phyloP scores from a whole-genome alignment of 2,329 filamentous ascomycete genomes.

The Xylariaceae sp. region DNA sequence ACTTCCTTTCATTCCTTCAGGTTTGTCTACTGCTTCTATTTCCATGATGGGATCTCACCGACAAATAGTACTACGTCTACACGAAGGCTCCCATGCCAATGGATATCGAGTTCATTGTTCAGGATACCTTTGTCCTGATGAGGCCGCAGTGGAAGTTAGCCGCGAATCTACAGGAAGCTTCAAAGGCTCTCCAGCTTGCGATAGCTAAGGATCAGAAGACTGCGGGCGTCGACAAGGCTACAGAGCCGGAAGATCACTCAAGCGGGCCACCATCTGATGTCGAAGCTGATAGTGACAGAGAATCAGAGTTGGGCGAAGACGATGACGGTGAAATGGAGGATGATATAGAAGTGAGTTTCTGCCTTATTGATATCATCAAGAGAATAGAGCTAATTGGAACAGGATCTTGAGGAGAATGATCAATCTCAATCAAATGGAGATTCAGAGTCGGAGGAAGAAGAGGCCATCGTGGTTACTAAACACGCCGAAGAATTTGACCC shows the following conservation, averaged over 20 bases:
- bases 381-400: too few species aligned
- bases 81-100: constrained; percentile 88
- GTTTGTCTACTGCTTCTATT: constrained; percentile 37
- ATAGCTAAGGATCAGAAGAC: constrained; percentile 85
- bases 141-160: constrained; percentile 92
- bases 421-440: constrained; percentile 46
- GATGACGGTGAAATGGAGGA: constrained; percentile 42
- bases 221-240: constrained; percentile 63
- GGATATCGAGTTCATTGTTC: constrained; percentile 95
- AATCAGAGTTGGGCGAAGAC: constrained; percentile 54
- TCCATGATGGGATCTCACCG: constrained; percentile 10
- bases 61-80: constrained; percentile 80
- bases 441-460: constrained; percentile 73
- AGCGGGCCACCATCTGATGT: constrained; percentile 74
- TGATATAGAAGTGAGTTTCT: constrained; percentile 44
- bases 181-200: constrained; percentile 79
- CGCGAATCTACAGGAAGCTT: constrained; percentile 75
- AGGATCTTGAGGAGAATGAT: constrained; percentile 44
- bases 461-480: constrained; percentile 86
- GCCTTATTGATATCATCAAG: too few species aligned
- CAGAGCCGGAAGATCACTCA: constrained; percentile 69
- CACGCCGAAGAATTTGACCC: constrained; percentile 88
- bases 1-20: constrained; percentile 94
- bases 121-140: constrained; percentile 81
- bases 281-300: constrained; percentile 59